Conservation (phyloP, 2,329 filamentous ascomycete genomes). For the Arthrobotrys sphaeroides region DNA sequence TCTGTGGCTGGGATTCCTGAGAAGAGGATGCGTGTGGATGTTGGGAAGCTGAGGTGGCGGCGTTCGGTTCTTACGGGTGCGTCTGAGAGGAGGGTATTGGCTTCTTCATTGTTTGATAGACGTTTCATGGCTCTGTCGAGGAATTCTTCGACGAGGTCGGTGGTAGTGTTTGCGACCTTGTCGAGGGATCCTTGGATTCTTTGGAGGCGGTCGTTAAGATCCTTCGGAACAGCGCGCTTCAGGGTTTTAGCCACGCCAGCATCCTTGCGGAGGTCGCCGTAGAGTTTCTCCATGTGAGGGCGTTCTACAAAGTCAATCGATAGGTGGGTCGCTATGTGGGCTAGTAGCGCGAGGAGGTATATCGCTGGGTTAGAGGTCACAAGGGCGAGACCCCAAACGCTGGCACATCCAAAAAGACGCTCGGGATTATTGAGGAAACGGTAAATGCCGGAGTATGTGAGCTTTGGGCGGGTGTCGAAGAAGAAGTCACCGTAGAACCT, state of each 20-base stretch:
- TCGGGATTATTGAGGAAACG: constrained; percentile 98
- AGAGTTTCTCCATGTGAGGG: constrained; percentile 98
- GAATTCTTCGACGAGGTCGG: constrained; percentile 90
- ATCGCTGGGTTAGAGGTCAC: constrained; percentile 90
- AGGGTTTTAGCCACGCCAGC: constrained; percentile 93
- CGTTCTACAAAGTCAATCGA: constrained; percentile 95
- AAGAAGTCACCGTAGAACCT: constrained; percentile 96
- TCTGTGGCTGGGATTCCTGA: constrained; percentile 65
- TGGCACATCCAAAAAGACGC: constrained; percentile 88
- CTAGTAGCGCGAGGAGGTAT: constrained; percentile 84
- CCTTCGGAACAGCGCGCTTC: constrained; percentile 80
- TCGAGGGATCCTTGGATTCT: constrained; percentile 78
- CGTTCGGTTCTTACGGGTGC: background rate
- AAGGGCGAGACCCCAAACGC: constrained; percentile 92
- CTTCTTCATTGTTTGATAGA: constrained; percentile 67
- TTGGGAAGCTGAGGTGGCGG: constrained; percentile 39
- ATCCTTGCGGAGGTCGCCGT: constrained; percentile 83
- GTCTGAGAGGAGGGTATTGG: constrained; percentile 24
- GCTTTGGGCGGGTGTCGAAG: constrained; percentile 78
- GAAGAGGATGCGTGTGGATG: constrained; percentile 36
- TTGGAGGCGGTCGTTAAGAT: constrained; percentile 61
- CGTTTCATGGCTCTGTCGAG: constrained; percentile 85
- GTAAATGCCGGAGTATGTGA: constrained; percentile 97
- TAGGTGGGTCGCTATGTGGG: constrained; percentile 82
- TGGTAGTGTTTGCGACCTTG: constrained; percentile 83